Percentiles rank a stretch among this genome's conserved stretches.
Evolutionary conservation across 768 basidiomycete species (phyloP).

Genomic region (Infundibulicybe gibba): DNA sequence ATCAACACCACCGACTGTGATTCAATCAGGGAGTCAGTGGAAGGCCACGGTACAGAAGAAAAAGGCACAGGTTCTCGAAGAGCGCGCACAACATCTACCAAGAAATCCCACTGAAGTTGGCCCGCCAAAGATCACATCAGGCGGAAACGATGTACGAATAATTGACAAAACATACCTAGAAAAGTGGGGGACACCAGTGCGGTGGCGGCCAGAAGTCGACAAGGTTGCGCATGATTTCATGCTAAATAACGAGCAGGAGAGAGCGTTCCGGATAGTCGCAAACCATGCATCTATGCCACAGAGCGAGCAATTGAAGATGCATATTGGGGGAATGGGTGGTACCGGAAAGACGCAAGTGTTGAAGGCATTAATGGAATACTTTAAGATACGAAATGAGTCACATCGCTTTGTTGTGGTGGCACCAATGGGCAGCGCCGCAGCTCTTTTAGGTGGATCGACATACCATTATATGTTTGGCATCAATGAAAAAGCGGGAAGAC

Average conservation of each 20-base stretch:
- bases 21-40: neutral
- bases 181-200: neutral
- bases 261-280: slow-evolving; percentile 25
- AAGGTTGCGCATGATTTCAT: slow-evolving; percentile 3
- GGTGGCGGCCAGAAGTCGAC: slow-evolving; percentile 1
- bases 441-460: slow-evolving; percentile 26
- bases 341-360: slow-evolving; percentile 27
- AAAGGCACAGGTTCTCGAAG: neutral
- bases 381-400: slow-evolving; percentile 12
- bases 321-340: slow-evolving; percentile 27
- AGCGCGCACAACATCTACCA: neutral
- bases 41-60: neutral
- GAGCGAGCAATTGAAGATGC: slow-evolving; percentile 20
- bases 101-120: too few relatives aligned
- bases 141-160: slow-evolving; percentile 2
- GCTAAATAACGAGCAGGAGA: slow-evolving; percentile 26
- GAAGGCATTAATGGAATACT: slow-evolving; percentile 15
- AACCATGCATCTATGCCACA: slow-evolving; percentile 9
- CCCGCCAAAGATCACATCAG: neutral
- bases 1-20: neutral
- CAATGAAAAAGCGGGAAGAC: neutral
- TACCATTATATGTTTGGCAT: slow-evolving; percentile 31
- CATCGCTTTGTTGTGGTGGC: slow-evolving; percentile 20
- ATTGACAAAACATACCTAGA: slow-evolving; percentile 7
- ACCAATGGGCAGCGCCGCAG: slow-evolving; percentile 29